Evolutionary conservation across 139 green algal species (phyloP).

Genomic region (Edaphochlamys debaryana): DNA sequence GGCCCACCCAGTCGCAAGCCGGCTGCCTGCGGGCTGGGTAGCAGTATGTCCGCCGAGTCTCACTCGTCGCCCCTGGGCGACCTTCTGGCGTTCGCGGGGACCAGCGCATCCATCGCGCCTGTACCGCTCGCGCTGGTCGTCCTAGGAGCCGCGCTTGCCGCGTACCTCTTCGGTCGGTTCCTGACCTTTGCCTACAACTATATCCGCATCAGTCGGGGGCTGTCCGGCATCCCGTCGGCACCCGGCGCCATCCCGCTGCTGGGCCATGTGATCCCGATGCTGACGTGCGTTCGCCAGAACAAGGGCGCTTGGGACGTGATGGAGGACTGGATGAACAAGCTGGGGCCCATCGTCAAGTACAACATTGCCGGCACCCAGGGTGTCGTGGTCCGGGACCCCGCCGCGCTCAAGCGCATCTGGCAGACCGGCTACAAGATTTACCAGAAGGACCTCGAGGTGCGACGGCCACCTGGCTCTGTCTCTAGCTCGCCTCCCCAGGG

Average conservation of each 20-base stretch:
- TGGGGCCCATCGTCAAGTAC: conserved; percentile 71
- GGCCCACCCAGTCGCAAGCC: too few relatives aligned
- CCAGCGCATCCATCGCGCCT: not conserved
- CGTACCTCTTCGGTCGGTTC: not conserved
- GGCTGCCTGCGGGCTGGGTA: too few relatives aligned
- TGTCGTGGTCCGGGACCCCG: conserved; percentile 75
- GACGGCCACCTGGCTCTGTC: too few relatives aligned
- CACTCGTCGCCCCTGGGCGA: conserved; percentile 9
- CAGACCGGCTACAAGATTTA: conserved; percentile 82
- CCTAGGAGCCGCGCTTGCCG: not conserved
- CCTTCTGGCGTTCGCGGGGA: not conserved
- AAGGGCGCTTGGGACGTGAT: conserved; percentile 82
- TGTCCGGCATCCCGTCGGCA: conserved; percentile 47
- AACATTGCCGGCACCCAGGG: conserved; percentile 72
- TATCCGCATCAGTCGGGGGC: conserved; percentile 5
- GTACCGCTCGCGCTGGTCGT: not conserved
- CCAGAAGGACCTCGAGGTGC: conserved; percentile 83
- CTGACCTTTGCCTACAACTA: not conserved
- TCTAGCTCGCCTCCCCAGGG: too few relatives aligned
- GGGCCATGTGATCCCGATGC: conserved; percentile 70
- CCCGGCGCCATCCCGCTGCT: conserved; percentile 62
- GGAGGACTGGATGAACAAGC: conserved; percentile 69
- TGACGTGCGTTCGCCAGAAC: conserved; percentile 44
- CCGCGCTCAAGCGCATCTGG: conserved; percentile 84
- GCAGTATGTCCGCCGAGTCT: not conserved